Base-by-base conservation (phyloP, 1,139 yeast genomes). In the Petasospora rhodanensis region DNA sequence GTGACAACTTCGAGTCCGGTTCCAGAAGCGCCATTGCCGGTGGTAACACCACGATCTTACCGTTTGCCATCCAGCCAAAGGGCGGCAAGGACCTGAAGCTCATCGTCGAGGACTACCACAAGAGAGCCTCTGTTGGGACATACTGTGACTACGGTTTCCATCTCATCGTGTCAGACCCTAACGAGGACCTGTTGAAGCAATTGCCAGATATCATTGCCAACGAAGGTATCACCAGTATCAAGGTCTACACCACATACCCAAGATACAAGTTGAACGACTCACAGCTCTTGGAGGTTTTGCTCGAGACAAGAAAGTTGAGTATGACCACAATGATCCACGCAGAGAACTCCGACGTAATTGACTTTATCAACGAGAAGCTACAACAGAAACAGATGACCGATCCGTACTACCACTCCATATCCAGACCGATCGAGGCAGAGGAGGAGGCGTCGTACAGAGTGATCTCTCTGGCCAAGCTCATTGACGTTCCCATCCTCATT, bases 1-100 rank as follows among this genome's bases (percentile, higher is more conserved):
- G 76, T 63, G 81, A 76, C 50, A 74, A 75, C 6, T 73, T 75
- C 49, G 76, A 68, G 29, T 65, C 77, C 4, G 83, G 80, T 0
- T 71, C 83, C 4, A 64, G 66, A 47, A 70, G 79, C 14, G 81
- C 82, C 1, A 73, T 79, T 13, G 66, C 76, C 7, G 74, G 74
- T 24, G 74, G 74, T 10, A 68, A 71, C 4, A 68, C 74, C 5
- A 60, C 71, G 0, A 53, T 68, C 29, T 51, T 66, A 35, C 61
- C 65, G 11, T 63, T 68, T 56, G 71, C 71, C 15, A 54, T 63
- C 17, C 73, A 67, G 41, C 54, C 58, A 12, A 57, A 55, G 33
- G 56, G 57, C 20, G 52, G 54, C n/a, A 40, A 35, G 29, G 49
- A 55, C 18, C 44, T 50, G 13, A 38, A 49, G 8, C 34, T 52